Conservation (phyloP, 331 rosid genomes). For the Rhamnella rubrinervis region DNA sequence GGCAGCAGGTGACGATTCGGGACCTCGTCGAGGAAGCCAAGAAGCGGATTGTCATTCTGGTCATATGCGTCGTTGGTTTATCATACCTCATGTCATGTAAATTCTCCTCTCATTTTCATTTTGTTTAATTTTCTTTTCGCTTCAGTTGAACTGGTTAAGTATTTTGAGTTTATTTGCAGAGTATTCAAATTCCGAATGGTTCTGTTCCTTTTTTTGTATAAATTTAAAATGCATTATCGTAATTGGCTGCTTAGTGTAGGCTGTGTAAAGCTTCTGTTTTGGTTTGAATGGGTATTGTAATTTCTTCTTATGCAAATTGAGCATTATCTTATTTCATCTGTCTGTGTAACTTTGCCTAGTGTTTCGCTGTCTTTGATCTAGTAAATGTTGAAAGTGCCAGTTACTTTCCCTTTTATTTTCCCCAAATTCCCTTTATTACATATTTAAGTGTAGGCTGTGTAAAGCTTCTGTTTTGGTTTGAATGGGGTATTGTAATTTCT, state of each 20-base stretch:
- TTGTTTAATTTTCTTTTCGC: not conserved
- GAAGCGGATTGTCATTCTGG: slow-evolving; percentile 80
- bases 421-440: too few relatives aligned
- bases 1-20: slow-evolving; percentile 59
- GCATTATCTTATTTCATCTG: not conserved
- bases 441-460: not conserved
- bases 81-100: slow-evolving; percentile 95
- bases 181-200: not conserved
- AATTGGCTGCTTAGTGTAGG: not conserved
- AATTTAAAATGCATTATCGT: slow-evolving; percentile 12
- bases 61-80: slow-evolving; percentile 80
- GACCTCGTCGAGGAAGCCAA: slow-evolving; percentile 98
- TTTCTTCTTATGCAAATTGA: not conserved
- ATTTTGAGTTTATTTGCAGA: not conserved
- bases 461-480: not conserved
- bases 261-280: not conserved
- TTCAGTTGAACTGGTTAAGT: not conserved
- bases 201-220: not conserved
- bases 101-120: slow-evolving; percentile 15
- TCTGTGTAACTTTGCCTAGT: not conserved
- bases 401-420: too few relatives aligned
- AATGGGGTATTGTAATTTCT: not conserved
- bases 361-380: not conserved
- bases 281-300: not conserved
- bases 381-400: not conserved